phyloP scores from a whole-genome alignment of 768 basidiomycete species.

The Boletus rubropictus region DNA sequence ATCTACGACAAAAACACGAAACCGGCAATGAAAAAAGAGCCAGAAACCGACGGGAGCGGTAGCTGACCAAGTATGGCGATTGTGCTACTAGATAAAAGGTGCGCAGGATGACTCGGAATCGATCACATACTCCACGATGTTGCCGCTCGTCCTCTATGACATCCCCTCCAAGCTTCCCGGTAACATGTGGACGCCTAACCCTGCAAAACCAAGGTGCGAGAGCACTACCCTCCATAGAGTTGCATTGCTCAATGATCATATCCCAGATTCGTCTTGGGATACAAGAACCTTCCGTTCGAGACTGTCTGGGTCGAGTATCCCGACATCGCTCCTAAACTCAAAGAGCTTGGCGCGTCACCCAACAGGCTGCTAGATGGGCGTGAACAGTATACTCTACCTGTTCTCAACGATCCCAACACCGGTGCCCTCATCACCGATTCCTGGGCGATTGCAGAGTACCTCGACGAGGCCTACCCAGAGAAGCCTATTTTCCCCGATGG shows the following conservation, averaged over 20 bases:
- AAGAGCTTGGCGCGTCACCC: slow-evolving; percentile 24
- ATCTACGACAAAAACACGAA: background rate
- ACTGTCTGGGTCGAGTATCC: slow-evolving; percentile 33
- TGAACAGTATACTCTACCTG: slow-evolving; percentile 29
- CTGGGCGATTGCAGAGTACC: slow-evolving; percentile 30
- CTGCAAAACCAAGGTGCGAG: slow-evolving; percentile 33
- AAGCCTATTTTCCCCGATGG: slow-evolving; percentile 25
- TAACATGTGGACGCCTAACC: slow-evolving; percentile 34
- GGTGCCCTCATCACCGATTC: slow-evolving; percentile 28
- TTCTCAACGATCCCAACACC: slow-evolving; percentile 30
- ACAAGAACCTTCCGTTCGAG: slow-evolving; percentile 31
- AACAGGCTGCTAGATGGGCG: slow-evolving; percentile 16
- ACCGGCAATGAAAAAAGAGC: background rate
- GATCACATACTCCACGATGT: slow-evolving; percentile 11
- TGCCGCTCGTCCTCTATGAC: slow-evolving; percentile 34
- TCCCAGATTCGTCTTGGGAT: slow-evolving; percentile 27
- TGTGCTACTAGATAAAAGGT: slow-evolving; percentile 4
- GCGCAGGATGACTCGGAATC: background rate
- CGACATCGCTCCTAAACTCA: slow-evolving; percentile 25
- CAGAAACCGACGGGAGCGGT: background rate
- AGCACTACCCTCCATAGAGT: background rate
- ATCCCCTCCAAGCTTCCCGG: slow-evolving; percentile 29
- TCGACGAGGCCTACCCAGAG: slow-evolving; percentile 33
- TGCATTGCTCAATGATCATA: background rate
- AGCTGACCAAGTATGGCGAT: slow-evolving; percentile 3